Base-by-base conservation (phyloP, 148 eudicot genomes). In the Vaccinium vitisidaea region DNA sequence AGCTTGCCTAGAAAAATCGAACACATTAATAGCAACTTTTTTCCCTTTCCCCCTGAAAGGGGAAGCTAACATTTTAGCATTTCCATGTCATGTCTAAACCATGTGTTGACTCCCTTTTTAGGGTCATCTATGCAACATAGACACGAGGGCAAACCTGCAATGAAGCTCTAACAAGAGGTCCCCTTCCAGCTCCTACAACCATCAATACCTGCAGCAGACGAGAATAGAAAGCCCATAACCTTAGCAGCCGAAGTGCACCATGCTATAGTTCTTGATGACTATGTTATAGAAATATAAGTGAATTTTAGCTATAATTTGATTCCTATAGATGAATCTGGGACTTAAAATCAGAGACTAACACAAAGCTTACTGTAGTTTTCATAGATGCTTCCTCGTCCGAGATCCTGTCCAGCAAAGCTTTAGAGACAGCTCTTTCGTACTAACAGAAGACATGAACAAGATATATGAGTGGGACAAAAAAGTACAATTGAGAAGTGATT, bases 151-250 rank as follows among this genome's bases (percentile, higher is more conserved):
- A 71, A 75, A 96, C 99, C 99, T 93, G 93, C 83, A 97, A 89
- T 19, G 99, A 92, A 65, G 99, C 98, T 91, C 98, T 87, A 50
- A 97, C 98, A 86, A 97, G 99, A 84, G 99, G 99, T 55, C 99
- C 99, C 65, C 99, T 91, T 82, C 99, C 99, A 85, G 99, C 99
- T 84, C 99, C 99, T 61, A 97, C 99, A 86, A 97, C 99, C 99
- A 97, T 97, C 89, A 97, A 86, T 54, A 97, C 95, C 98, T 96
- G 81, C 25, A 81, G 77, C 87, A 85, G 43, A 25, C 77, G 27
- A 75, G 69, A 70, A 80, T 25, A 49, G 70, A 63, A 48, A 25
- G 8, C 1, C 16, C 75, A 71, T 19, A 59, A 30, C 30, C 70
- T 58, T 56, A 14, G 49, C 52, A 32, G 70, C 13, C 16, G 3